These are phyloP conservation scores for Globisporangium emineosum DNA, from an alignment of 352 stramenopile genomes.

Conservation along the genomic window DNA sequence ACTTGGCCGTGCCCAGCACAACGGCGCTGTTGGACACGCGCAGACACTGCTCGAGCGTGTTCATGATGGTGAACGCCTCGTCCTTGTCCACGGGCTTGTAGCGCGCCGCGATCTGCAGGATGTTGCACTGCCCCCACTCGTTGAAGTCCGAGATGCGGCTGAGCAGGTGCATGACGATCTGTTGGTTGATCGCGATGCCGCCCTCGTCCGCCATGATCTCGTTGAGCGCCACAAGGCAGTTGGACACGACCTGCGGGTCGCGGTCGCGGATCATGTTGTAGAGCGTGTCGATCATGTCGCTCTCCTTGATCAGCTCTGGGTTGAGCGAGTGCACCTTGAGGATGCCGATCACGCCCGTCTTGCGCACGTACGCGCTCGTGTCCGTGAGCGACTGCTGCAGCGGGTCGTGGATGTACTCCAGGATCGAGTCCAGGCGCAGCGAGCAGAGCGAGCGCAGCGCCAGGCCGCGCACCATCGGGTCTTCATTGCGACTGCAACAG, in stretches of 20 bases:
- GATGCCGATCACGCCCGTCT: conserved; percentile 98
- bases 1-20: conserved; percentile 96
- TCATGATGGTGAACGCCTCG: conserved; percentile 99
- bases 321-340: conserved; percentile 95
- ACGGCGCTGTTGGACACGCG: conserved; percentile 95
- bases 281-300: conserved; percentile 96
- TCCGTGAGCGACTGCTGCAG: conserved; percentile 92
- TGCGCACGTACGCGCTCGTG: conserved; percentile 97
- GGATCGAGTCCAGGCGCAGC: conserved; percentile 95
- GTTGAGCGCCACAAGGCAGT: conserved; percentile 96
- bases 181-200: conserved; percentile 96
- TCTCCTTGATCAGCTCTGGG: conserved; percentile 90
- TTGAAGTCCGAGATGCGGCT: conserved; percentile 98
- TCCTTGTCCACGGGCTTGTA: conserved; percentile 95
- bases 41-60: conserved; percentile 94
- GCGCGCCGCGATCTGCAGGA: conserved; percentile 92
- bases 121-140: conserved; percentile 97
- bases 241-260: conserved; percentile 97
- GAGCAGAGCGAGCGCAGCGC: conserved; percentile 96
- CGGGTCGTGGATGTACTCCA: conserved; percentile 97
- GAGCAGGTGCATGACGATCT: conserved; percentile 97
- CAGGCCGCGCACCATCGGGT: conserved; percentile 98
- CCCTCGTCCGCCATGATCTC: conserved; percentile 97
- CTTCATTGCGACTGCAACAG: conserved; percentile 88
- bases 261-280: conserved; percentile 98